Base-by-base conservation (phyloP, 2,329 filamentous ascomycete genomes). In the Zalaria sp. region DNA sequence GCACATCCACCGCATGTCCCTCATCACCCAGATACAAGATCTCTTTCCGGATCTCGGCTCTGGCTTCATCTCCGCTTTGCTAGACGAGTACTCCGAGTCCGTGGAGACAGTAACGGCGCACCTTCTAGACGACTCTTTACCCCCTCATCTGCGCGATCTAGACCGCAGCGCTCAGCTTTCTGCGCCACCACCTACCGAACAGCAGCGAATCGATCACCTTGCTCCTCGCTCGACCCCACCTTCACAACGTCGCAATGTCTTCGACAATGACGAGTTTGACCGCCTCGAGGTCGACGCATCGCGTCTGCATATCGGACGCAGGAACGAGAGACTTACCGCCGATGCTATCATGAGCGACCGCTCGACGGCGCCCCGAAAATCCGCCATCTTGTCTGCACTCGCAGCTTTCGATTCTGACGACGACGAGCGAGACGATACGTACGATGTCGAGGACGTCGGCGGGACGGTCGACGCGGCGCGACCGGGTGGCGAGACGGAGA, bases 391-490 rank as follows among this genome's bases (percentile, higher is more conserved):
- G 25, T 84, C 88, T 3, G 89, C 89, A 0, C 74, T 96, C 2
- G 85, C 86, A 10, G 74, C 81, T 1, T 95, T 96, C 51, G 88
- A 96, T 62, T 81, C 81, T 0, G 89, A 96, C 52, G 91, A 96
- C 50, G 91, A 98, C 58, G 91, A 98, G 64, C 77, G 87, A 31
- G 91, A 98, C 59, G 91, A 98, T 58, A 96, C 89, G 0, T 98
- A 98, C 57, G 91, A 98, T 53, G 77, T 81, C 2, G 85, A 79
- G 39, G 91, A 96, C 55, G 86, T 96, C 2, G 91, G 91, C 31
- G 88, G 89, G 25, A 84, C 83, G 0, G 79, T 95, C 3, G 87
- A 94, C 51, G 69, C 72, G 11, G 68, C 65, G 1, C 63, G 64
- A 4, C 59, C 65, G 2, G 67, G 65, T 37, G 69, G 69, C 35